Percentiles rank a stretch among this genome's conserved stretches.
Evolutionary conservation across 805 yeast species (phyloP).

Genomic region (Ogataea thermomethanolica): DNA sequence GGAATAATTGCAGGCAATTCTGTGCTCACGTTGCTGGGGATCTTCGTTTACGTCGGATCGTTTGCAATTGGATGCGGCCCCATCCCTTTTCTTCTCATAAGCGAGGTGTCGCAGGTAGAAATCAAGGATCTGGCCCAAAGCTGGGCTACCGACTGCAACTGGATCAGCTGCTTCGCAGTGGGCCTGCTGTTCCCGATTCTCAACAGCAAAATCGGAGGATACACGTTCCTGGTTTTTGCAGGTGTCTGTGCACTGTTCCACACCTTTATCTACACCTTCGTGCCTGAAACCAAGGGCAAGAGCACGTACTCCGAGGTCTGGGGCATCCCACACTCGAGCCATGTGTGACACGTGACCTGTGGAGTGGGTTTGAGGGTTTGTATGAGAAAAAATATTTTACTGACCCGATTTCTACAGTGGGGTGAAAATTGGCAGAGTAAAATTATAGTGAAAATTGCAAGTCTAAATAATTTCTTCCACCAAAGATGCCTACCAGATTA

Average conservation of each 20-base stretch:
- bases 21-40: constrained; percentile 53
- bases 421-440: constrained; percentile 8
- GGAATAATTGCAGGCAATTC: constrained; percentile 56
- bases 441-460: constrained; percentile 9
- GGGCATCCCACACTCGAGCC: constrained; percentile 26
- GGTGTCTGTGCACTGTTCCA: constrained; percentile 49
- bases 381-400: constrained; percentile 10
- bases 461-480: constrained; percentile 11
- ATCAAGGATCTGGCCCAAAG: constrained; percentile 88
- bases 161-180: constrained; percentile 83
- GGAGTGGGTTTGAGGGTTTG: constrained; percentile 12
- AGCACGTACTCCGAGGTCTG: constrained; percentile 64
- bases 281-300: constrained; percentile 80
- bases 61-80: constrained; percentile 96
- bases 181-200: constrained; percentile 80
- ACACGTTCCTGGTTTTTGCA: constrained; percentile 72
- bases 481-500: constrained; percentile 94
- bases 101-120: constrained; percentile 81
- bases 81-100: constrained; percentile 82
- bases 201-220: constrained; percentile 66
- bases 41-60: constrained; percentile 70
- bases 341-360: constrained; percentile 9
- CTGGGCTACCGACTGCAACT: constrained; percentile 86
- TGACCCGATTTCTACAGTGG: constrained; percentile 6
- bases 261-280: constrained; percentile 40